These are phyloP conservation scores for Ophiostoma pallidulum DNA, from an alignment of 2,329 filamentous ascomycete species.

Conservation along the genomic window DNA sequence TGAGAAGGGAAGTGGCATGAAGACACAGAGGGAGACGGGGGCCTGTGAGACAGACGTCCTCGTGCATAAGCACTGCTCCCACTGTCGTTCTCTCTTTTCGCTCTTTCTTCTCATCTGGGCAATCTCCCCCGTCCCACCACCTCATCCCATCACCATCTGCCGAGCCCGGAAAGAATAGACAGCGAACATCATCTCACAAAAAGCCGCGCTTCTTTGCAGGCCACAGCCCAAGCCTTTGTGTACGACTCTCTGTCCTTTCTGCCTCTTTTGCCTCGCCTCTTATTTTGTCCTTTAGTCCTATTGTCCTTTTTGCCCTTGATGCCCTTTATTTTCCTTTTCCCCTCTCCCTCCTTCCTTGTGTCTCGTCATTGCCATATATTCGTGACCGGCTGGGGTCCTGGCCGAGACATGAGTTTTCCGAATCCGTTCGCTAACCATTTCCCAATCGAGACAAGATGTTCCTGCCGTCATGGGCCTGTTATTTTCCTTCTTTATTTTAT, in stretches of 20 bases:
- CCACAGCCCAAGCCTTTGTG: no score
- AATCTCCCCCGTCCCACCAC: no score
- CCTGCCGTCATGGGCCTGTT: no score
- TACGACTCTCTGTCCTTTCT: no score
- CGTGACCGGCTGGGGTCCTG: conserved; percentile 3
- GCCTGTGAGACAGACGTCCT: no score
- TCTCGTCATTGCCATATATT: conserved; percentile 1
- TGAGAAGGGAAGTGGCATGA: no score
- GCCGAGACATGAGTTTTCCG: conserved; percentile 19
- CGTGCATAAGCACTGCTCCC: no score
- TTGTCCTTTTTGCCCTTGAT: neutral
- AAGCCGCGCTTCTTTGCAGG: no score
- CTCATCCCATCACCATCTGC: no score
- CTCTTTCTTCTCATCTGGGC: no score
- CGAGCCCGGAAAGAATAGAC: neutral
- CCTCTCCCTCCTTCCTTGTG: neutral
- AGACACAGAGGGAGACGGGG: no score
- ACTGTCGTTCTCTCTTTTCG: no score
- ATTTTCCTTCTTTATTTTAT: neutral
- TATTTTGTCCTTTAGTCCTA: neutral
- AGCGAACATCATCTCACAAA: neutral
- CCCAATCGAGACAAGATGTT: conserved; percentile 21
- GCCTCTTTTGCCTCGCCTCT: neutral
- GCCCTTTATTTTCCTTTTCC: conserved; percentile 14
- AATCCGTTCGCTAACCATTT: conserved; percentile 26